A percentile compares a stretch with the other conserved stretches of the same genome.
phyloP scores from a whole-genome alignment of 2,329 filamentous ascomycete genomes.

The Ophiostoma quercus region DNA sequence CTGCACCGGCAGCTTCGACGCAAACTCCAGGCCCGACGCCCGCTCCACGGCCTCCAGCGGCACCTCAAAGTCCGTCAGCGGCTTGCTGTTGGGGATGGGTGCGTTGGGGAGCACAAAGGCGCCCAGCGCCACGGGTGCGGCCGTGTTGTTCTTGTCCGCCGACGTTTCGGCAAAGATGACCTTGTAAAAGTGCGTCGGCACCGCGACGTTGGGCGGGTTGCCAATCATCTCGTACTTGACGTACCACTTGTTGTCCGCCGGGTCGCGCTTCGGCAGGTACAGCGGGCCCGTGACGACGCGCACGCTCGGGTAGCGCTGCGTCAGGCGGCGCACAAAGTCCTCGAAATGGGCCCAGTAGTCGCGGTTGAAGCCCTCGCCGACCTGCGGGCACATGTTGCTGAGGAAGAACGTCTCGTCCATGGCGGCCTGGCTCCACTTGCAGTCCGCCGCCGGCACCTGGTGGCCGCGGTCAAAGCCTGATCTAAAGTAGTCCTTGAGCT shows the following conservation, averaged over 20 bases:
- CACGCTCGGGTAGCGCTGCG: conserved; percentile 74
- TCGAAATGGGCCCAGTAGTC: conserved; percentile 99
- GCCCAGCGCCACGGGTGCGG: conserved; percentile 75
- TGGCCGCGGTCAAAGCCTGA: conserved; percentile 94
- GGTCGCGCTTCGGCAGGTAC: conserved; percentile 81
- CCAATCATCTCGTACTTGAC: conserved; percentile 95
- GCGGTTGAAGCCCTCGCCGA: conserved; percentile 95
- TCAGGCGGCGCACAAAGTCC: conserved; percentile 87
- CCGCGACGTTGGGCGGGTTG: conserved; percentile 84
- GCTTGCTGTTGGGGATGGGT: conserved; percentile 78
- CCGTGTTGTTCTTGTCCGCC: conserved; percentile 45
- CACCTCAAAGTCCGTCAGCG: conserved; percentile 87
- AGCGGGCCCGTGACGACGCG: conserved; percentile 89
- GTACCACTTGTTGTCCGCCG: conserved; percentile 85
- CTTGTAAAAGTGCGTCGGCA: conserved; percentile 99
- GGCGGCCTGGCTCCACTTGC: conserved; percentile 87
- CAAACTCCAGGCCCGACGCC: conserved; percentile 88
- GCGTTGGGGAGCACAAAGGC: conserved; percentile 96
- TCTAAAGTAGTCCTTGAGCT: conserved; percentile 88
- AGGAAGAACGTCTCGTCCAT: conserved; percentile 95
- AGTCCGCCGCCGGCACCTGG: conserved; percentile 93
- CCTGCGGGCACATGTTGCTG: conserved; percentile 96
- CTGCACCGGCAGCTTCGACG: conserved; percentile 65
- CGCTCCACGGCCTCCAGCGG: conserved; percentile 88
- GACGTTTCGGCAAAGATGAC: conserved; percentile 95